Conservation (phyloP, 331 rosid genomes). For the Cucumis variabilis region DNA sequence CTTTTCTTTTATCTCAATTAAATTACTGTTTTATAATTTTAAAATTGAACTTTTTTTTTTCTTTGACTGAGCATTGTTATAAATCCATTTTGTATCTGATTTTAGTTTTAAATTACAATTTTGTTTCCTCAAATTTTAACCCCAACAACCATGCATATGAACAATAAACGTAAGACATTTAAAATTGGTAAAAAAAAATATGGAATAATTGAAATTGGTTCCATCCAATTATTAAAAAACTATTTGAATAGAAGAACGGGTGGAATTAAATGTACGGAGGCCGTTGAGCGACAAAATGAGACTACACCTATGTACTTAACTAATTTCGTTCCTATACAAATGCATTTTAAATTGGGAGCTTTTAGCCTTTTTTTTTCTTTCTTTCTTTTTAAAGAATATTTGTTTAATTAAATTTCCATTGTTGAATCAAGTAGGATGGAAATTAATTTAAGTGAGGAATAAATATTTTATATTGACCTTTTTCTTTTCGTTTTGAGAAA, state of each 20-base stretch:
- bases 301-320: not conserved
- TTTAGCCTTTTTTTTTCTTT: not conserved
- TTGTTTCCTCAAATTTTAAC: too few relatives aligned
- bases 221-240: not conserved
- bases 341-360: not conserved
- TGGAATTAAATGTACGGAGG: not conserved
- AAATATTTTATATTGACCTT: too few relatives aligned
- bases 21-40: not conserved
- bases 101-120: too few relatives aligned
- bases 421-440: not conserved
- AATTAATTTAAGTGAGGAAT: not conserved
- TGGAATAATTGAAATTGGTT: not conserved
- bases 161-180: too few relatives aligned
- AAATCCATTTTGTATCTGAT: too few relatives aligned
- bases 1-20: not conserved
- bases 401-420: not conserved
- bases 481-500: too few relatives aligned
- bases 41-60: not conserved
- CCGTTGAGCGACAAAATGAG: constrained; percentile 12
- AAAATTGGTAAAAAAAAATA: not conserved
- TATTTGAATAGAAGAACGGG: not conserved
- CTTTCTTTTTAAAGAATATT: not conserved
- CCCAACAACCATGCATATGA: too few relatives aligned
- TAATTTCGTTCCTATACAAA: too few relatives aligned
- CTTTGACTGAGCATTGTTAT: too few relatives aligned